Conservation (phyloP, 2,329 filamentous ascomycete species). For the Colletotrichum shisoi region DNA sequence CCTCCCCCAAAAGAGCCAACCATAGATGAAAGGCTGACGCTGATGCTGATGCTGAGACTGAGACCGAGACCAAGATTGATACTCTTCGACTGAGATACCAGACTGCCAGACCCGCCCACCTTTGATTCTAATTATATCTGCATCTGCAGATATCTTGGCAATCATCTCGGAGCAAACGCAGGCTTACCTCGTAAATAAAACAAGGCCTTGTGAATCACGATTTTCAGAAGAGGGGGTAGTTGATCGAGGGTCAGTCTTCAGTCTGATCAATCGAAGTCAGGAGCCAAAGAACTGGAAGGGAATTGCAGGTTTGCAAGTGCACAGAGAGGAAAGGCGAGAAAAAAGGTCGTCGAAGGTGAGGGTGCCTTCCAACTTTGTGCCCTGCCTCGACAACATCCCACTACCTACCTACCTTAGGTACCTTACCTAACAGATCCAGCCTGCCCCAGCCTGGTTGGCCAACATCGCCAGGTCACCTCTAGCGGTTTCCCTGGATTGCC, state of each 20-base stretch:
- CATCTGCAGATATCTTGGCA: constrained; percentile 32
- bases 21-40: constrained; percentile 25
- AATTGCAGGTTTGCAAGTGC: constrained; percentile 13
- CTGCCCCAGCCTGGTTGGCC: background rate
- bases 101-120: constrained; percentile 8
- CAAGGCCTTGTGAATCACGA: constrained; percentile 5
- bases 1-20: constrained; percentile 4
- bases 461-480: constrained; percentile 8
- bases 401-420: too few relatives aligned
- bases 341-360: constrained; percentile 13
- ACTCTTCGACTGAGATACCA: constrained; percentile 21
- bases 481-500: constrained; percentile 16
- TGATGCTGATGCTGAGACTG: constrained; percentile 31
- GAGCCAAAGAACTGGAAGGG: background rate
- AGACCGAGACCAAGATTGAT: constrained; percentile 30
- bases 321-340: constrained; percentile 6
- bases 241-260: constrained; percentile 1
- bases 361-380: constrained; percentile 21
- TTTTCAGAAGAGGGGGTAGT: background rate
- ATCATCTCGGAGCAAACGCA: constrained; percentile 11
- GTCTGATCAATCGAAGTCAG: background rate
- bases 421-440: background rate
- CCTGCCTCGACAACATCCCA: background rate
- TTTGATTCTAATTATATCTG: constrained; percentile 32
- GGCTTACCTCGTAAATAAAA: constrained; percentile 14